A percentile compares a stretch with the other conserved stretches of the same genome.
Evolutionary conservation across 352 stramenopile species (phyloP).

Genomic region (Globisporangium nagaii): DNA sequence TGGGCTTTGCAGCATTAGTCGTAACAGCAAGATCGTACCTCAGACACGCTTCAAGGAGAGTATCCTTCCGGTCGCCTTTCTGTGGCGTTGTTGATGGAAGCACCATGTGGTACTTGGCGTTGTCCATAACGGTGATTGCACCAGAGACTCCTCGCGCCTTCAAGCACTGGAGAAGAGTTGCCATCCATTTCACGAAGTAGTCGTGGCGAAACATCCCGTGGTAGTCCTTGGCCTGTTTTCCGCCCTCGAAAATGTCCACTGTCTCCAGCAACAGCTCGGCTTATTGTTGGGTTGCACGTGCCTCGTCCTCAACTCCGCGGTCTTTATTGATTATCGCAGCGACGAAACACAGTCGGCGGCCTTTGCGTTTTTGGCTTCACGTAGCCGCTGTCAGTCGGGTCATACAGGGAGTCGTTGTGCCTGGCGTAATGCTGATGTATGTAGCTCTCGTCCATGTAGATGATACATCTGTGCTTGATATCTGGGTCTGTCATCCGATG

Average conservation of each 20-base stretch:
- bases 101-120: slow-evolving; percentile 14
- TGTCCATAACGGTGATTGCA: slow-evolving; percentile 14
- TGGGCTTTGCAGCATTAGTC: neutral
- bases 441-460: neutral
- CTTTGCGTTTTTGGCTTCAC: neutral
- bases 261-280: slow-evolving; percentile 16
- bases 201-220: slow-evolving; percentile 18
- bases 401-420: neutral
- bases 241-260: slow-evolving; percentile 22
- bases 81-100: slow-evolving; percentile 1
- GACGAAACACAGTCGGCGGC: neutral
- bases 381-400: neutral
- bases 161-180: neutral
- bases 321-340: neutral
- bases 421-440: neutral
- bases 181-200: slow-evolving; percentile 14
- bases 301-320: neutral
- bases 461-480: no score
- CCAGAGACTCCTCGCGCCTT: neutral
- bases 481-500: no score
- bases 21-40: neutral
- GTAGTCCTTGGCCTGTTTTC: slow-evolving; percentile 20
- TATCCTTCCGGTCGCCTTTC: neutral
- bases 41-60: neutral
- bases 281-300: neutral